Evolutionary conservation across 345 rosid genomes (phyloP).

Genomic region (Corymbia maculata): DNA sequence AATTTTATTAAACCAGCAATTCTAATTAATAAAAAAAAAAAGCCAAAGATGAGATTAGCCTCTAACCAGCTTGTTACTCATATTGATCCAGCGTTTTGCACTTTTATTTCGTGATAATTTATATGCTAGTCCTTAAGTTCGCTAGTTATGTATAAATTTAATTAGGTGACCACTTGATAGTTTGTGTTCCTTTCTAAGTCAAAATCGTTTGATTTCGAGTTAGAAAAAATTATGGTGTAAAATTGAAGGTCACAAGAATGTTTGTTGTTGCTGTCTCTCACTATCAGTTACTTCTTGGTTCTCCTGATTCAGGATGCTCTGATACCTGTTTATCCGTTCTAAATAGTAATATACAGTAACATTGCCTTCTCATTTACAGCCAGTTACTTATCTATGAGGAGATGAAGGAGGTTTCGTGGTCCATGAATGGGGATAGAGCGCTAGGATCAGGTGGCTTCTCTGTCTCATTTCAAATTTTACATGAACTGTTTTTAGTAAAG

Average conservation of each 20-base stretch:
- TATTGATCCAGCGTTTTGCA: background rate
- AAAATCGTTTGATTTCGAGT: background rate
- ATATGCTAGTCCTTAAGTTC: background rate
- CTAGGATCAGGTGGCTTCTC: background rate
- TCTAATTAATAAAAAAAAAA: background rate
- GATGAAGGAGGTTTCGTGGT: background rate
- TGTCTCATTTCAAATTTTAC: background rate
- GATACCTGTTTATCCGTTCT: background rate
- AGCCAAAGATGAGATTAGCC: background rate
- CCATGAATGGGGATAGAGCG: background rate
- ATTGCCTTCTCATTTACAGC: background rate
- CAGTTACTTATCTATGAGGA: background rate
- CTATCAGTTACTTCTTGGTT: background rate
- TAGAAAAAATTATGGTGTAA: background rate
- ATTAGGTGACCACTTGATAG: background rate
- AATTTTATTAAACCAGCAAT: background rate
- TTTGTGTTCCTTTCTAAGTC: background rate
- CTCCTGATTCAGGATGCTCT: background rate
- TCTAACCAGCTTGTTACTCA: background rate
- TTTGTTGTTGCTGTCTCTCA: background rate
- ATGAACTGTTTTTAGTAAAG: background rate
- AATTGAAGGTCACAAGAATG: background rate
- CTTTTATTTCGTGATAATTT: background rate
- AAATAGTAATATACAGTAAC: background rate
- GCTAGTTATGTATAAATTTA: background rate